Conservation (phyloP, 345 rosid species). For the Raphanus raphanistrum region DNA sequence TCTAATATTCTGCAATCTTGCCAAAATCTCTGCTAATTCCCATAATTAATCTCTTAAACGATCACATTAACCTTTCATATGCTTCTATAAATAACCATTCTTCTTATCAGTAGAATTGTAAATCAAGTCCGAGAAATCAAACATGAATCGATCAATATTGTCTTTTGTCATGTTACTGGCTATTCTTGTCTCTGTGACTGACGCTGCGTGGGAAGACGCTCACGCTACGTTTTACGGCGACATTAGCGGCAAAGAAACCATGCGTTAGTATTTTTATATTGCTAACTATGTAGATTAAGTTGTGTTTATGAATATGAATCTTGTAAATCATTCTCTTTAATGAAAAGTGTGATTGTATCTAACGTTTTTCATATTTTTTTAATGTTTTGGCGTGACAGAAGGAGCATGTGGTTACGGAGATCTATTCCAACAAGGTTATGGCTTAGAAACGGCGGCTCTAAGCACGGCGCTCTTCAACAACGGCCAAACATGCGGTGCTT, state of each 20-base stretch:
- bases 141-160: conserved; percentile 12
- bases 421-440: conserved; percentile 61
- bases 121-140: neutral
- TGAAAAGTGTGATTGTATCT: neutral
- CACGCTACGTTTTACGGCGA: conserved; percentile 42
- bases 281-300: neutral
- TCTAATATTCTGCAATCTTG: neutral
- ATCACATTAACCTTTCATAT: neutral
- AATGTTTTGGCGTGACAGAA: conserved; percentile 37
- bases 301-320: neutral
- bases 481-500: conserved; percentile 66
- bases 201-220: conserved; percentile 28
- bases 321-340: neutral
- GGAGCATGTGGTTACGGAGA: conserved; percentile 82
- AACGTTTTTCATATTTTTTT: neutral
- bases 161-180: neutral
- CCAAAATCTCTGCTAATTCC: neutral
- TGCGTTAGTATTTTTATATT: conserved; percentile 33
- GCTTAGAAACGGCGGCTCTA: conserved; percentile 59
- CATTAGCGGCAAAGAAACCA: conserved; percentile 34
- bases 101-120: neutral
- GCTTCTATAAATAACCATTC: conserved; percentile 19
- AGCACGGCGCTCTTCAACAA: conserved; percentile 69
- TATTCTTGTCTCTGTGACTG: conserved; percentile 10
- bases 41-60: neutral